A percentile compares a stretch with the other conserved stretches of the same genome.
Evolutionary conservation across 1,139 yeast species (phyloP).

Genomic region (Taphrina flavorubra): DNA sequence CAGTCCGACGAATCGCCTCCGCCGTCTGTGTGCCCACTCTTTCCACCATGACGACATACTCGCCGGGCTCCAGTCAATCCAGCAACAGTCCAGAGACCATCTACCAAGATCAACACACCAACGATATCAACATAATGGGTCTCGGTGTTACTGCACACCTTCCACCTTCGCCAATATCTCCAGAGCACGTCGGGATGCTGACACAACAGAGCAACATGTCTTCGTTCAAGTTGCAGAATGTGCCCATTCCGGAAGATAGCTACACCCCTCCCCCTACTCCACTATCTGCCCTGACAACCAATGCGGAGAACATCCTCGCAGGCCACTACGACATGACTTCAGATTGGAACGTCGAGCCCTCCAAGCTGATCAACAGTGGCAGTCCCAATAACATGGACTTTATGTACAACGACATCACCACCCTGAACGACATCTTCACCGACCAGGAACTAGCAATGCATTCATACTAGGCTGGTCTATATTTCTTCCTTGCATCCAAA

Average conservation of each 20-base stretch:
- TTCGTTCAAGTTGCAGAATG: neutral
- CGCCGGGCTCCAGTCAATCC: slow-evolving; percentile 14
- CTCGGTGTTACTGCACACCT: neutral
- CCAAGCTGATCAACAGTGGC: neutral
- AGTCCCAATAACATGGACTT: neutral
- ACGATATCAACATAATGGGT: no score
- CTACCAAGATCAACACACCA: neutral
- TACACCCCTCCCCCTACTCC: slow-evolving; percentile 34
- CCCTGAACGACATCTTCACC: slow-evolving; percentile 15
- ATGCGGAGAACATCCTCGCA: slow-evolving; percentile 21
- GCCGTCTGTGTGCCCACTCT: slow-evolving; percentile 19
- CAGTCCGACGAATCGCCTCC: slow-evolving; percentile 20
- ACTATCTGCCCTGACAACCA: slow-evolving; percentile 26
- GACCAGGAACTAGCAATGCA: slow-evolving; percentile 14
- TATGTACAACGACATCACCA: slow-evolving; percentile 11
- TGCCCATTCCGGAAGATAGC: slow-evolving; percentile 6
- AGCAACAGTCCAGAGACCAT: slow-evolving; percentile 9
- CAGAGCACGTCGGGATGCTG: slow-evolving; percentile 12
- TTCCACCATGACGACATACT: slow-evolving; percentile 5
- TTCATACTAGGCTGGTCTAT: neutral
- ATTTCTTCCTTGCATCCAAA: no score
- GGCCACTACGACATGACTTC: neutral
- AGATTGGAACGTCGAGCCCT: slow-evolving; percentile 7
- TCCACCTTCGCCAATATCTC: slow-evolving; percentile 36
- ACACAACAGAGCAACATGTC: slow-evolving; percentile 3